phyloP scores from a whole-genome alignment of 202 grass and related monocot genomes.

The Brachypodium distachyon region DNA sequence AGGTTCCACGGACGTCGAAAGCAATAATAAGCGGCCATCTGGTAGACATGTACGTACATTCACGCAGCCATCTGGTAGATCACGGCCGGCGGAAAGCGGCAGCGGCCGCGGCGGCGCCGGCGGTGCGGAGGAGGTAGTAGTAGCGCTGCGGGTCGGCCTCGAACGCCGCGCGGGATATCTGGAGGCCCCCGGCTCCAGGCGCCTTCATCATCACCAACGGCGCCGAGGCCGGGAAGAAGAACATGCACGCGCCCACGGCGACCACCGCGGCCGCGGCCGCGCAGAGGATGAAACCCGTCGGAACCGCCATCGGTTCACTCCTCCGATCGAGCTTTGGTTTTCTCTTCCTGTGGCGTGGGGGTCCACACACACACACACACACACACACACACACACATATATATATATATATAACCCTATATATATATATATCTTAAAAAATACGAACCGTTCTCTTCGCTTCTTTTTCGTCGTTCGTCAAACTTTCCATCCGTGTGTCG shows the following conservation, averaged over 20 bases:
- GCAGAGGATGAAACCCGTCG: neutral
- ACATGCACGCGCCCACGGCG: neutral
- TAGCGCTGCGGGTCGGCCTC: neutral
- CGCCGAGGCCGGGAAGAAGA: neutral
- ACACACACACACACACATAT: no score
- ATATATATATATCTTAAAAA: no score
- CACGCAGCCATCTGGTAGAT: no score
- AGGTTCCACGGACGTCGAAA: no score
- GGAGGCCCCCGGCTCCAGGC: neutral
- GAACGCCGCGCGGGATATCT: conserved; percentile 14
- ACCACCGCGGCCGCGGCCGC: neutral
- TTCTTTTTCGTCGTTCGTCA: no score
- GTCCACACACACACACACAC: no score
- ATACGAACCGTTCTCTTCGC: no score
- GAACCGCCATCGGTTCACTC: neutral
- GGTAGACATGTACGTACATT: no score
- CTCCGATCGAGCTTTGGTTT: neutral
- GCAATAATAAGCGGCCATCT: no score
- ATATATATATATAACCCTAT: no score
- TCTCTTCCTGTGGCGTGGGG: no score
- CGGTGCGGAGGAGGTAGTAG: conserved; percentile 1
- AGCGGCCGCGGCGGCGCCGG: neutral
- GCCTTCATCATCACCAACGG: conserved; percentile 20
- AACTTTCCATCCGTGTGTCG: no score
- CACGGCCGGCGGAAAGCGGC: neutral